Evolutionary conservation across 768 basidiomycete genomes (phyloP), one percentile per base, ranked within the genome.

Genomic region (Kwoniella dendrophila): DNA sequence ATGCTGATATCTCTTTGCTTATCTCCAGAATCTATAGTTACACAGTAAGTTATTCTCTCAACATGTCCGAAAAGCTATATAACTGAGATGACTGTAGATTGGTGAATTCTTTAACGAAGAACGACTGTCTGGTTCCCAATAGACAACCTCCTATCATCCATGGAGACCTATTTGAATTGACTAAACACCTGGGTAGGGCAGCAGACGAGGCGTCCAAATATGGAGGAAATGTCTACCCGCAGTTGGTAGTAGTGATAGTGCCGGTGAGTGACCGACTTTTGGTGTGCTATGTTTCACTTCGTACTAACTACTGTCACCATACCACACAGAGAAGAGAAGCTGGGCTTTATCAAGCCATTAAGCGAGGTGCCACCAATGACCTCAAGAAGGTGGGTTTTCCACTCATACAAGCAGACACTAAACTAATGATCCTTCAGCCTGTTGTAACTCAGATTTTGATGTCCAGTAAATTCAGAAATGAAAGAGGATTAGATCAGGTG

Each of bases 381-480:
- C 22, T 57, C 5, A 34, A 32, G 26, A 33, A 26, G 44, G 56
- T 57, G 11, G 41, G 57, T 38, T 22, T 24, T n/a, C 24, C 27
- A 10, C 8, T 4, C 38, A 54, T 33, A 20, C 10, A 26, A 29
- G 16, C 11, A 20, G 41, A 5, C 22, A 24, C 27, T 56, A 27
- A 22, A 16, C 27, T 32, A 4, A 20, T 8, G n/a, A n/a, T 56
- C 7, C 24, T 30, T 14, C 12, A 67, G 72, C 69, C 74, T 1
- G 69, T 78, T 12, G 62, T 69, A 20, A 75, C 74, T 12, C 76
- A 78, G 53, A 74, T 74, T 54, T 63, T 75, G 22, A 69, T 72
- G 30, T 33, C 62, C 8, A 20, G 48, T 26, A 71, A 74, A 55
- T 44, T 70, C 38, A 34, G 43, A 16, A 56, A 51, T 18, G 62